Conservation (phyloP, 83 land plant species). For the Picea engelmannii region DNA sequence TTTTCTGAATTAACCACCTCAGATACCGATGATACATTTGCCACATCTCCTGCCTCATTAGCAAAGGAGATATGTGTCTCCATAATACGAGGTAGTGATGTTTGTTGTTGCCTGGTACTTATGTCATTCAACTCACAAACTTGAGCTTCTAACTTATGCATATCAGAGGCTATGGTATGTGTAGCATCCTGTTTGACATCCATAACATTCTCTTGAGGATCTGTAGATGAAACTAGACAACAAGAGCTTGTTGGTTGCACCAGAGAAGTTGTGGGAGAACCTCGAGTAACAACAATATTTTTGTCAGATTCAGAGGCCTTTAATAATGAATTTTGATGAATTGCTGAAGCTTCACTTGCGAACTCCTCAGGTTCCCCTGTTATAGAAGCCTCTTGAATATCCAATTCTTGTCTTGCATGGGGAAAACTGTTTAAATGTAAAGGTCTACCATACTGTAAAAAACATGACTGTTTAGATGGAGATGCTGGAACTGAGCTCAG, state of each 20-base stretch:
- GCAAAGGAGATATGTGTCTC: neutral
- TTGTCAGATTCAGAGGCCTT: neutral
- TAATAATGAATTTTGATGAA: slow-evolving; percentile 7
- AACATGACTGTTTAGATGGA: neutral
- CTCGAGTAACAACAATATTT: neutral
- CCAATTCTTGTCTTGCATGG: neutral
- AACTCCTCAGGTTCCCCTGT: neutral
- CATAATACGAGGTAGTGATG: neutral
- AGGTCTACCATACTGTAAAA: neutral
- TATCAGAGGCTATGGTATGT: neutral
- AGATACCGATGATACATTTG: neutral
- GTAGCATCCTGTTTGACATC: neutral
- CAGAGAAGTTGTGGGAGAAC: neutral
- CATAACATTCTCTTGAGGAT: neutral
- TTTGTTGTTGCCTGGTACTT: neutral
- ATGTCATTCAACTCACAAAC: neutral
- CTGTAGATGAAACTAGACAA: neutral
- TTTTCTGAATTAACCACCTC: neutral
- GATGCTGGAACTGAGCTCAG: neutral
- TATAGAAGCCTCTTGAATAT: neutral
- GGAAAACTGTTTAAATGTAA: neutral
- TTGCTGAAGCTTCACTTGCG: neutral
- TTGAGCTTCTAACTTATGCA: slow-evolving; percentile 3
- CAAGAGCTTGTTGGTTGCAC: neutral
- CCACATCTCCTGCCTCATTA: neutral